Base-by-base conservation (phyloP, 352 stramenopile species). In the Pythium biforme region DNA sequence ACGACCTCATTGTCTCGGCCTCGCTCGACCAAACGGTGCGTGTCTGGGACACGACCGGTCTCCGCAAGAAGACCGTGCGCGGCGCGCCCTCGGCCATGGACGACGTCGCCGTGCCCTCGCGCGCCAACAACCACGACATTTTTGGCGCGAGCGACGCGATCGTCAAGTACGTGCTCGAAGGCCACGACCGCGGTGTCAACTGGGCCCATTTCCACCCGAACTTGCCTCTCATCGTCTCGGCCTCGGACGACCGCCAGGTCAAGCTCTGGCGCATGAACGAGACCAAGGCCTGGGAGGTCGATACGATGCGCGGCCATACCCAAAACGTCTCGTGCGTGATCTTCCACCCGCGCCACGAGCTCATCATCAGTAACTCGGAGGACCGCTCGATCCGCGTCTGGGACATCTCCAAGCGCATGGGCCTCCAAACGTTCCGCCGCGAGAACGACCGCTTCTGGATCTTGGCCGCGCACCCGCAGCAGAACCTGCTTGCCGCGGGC, bases 361-460 rank as follows among this genome's bases (percentile, higher is more conserved):
- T 99, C 15, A 99, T 99, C 59, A 93, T 99, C 29, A 98, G 88
- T 69, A 99, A 99, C 86, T 98, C 92, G 70, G 98, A 99, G 75
- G 98, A 99, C 79, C 89, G 97, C 26, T 98, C 89, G 55, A 99
- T 99, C 78, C 95, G 97, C 48, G 97, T 99, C 29, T 99, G 97
- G 96, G 97, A 99, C 80, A 98, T 99, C 57, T 97, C 87, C 26
- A 99, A 99, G 81, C 94, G 97, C 68, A 97, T 99, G 72, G 96
- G 96, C 0, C 90, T 99, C 26, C 97, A 99, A 82, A 99, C 96
- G 0, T 99, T 99, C 76, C 92, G 97, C 40, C 87, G 97, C 22
- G 97, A 99, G 82, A 98, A 98, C 59, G 98, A 99, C 76, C 93
- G 98, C 29, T 99, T 99, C 75, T 99, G 97, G 97, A 99, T 99